A percentile compares a stretch with the other conserved stretches of the same genome.
These are phyloP conservation scores for Lithohypha guttulata DNA, from an alignment of 2,329 filamentous ascomycete genomes.

Conservation along the genomic window DNA sequence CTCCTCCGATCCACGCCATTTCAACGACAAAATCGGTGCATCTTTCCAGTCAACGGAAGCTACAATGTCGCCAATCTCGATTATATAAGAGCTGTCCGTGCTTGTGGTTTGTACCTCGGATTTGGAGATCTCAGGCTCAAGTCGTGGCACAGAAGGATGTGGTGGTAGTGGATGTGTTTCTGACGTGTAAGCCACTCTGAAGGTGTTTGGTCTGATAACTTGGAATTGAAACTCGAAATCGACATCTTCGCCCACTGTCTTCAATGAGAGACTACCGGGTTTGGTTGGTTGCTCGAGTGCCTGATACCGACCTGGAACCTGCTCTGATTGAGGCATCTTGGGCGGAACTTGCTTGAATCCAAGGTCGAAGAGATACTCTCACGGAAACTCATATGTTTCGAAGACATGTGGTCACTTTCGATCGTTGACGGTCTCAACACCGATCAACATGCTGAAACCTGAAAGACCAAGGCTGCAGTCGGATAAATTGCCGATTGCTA, in stretches of 20 bases:
- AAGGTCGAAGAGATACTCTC: not conserved
- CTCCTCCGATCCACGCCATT: constrained; percentile 26
- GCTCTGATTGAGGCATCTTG: constrained; percentile 44
- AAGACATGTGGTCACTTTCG: not conserved
- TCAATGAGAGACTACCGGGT: constrained; percentile 14
- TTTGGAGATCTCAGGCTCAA: constrained; percentile 29
- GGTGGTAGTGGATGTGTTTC: constrained; percentile 52
- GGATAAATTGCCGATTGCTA: not conserved
- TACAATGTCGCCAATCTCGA: constrained; percentile 39
- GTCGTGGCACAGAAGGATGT: constrained; percentile 48
- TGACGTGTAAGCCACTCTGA: constrained; percentile 57
- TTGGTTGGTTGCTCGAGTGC: constrained; percentile 18
- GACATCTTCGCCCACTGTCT: not conserved
- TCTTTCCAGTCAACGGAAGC: constrained; percentile 50
- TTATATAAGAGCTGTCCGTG: constrained; percentile 29
- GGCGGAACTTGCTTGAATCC: no score
- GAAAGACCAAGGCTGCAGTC: not conserved
- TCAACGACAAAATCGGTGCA: constrained; percentile 48
- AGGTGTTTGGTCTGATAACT: constrained; percentile 50
- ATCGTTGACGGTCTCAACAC: no score
- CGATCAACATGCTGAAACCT: not conserved
- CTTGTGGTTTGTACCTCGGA: constrained; percentile 26
- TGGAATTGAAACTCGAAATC: constrained; percentile 50
- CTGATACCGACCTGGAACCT: constrained; percentile 28
- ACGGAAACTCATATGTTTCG: not conserved